Percentiles rank a stretch among this genome's conserved stretches.
phyloP scores from a whole-genome alignment of 345 rosid genomes.

The Citrus inodora region DNA sequence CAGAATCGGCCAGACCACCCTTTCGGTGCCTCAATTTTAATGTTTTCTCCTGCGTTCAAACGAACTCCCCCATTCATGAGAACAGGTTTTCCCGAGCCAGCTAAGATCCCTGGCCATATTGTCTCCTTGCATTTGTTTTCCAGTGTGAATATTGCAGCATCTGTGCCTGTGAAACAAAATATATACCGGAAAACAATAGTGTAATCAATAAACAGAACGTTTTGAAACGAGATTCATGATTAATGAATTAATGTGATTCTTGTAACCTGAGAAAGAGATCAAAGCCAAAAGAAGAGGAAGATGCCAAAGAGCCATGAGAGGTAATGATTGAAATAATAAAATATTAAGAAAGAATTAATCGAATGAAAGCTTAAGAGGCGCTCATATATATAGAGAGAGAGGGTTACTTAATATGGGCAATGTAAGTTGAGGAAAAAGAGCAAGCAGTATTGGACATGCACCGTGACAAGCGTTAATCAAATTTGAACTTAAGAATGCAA shows the following conservation, averaged over 20 bases:
- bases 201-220: neutral
- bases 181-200: too few relatives aligned
- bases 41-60: conserved; percentile 24
- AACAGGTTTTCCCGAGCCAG: conserved; percentile 33
- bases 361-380: neutral
- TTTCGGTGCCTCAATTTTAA: conserved; percentile 24
- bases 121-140: conserved; percentile 40
- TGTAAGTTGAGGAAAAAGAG: neutral
- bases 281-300: conserved; percentile 1
- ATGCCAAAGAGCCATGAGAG: neutral
- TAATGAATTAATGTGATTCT: neutral
- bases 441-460: neutral
- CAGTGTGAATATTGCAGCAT: conserved; percentile 15
- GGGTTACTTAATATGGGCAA: neutral
- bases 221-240: neutral
- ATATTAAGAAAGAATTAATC: neutral
- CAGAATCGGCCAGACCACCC: conserved; percentile 56
- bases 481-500: neutral
- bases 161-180: neutral
- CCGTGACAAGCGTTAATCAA: neutral
- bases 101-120: conserved; percentile 43
- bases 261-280: neutral
- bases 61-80: conserved; percentile 35
- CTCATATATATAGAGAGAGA: neutral
- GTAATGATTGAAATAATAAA: too few relatives aligned